Evolutionary conservation across 1,284 basidiomycete genomes (phyloP).

Genomic region (Tilletia horrida): DNA sequence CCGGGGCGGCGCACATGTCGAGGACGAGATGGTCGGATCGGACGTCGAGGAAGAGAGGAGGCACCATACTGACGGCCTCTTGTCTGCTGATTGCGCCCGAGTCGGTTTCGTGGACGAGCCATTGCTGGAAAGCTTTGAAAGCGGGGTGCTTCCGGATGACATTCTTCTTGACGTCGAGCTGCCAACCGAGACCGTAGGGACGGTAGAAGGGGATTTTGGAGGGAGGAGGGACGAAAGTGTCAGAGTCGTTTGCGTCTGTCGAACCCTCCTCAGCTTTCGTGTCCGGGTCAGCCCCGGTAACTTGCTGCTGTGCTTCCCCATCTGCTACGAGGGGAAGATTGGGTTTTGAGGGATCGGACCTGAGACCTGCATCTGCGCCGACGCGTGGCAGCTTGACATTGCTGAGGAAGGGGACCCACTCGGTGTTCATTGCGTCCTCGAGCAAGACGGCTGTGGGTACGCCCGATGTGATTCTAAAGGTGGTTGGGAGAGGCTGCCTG

Average conservation of each 20-base stretch:
- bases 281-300: neutral
- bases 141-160: slow-evolving; percentile 84
- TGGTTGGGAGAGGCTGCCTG: slow-evolving; percentile 77
- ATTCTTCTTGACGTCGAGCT: slow-evolving; percentile 86
- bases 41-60: slow-evolving; percentile 91
- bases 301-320: neutral
- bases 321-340: neutral
- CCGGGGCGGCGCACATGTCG: slow-evolving; percentile 99
- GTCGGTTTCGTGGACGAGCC: slow-evolving; percentile 96
- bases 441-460: slow-evolving; percentile 47
- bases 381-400: slow-evolving; percentile 65
- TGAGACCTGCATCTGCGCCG: slow-evolving; percentile 8
- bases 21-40: slow-evolving; percentile 61
- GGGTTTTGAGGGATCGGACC: neutral
- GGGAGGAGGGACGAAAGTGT: slow-evolving; percentile 62
- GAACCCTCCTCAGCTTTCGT: neutral
- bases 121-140: slow-evolving; percentile 93
- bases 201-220: slow-evolving; percentile 80
- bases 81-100: slow-evolving; percentile 87
- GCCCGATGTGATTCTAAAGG: slow-evolving; percentile 75
- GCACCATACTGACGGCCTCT: slow-evolving; percentile 98
- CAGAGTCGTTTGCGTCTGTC: neutral
- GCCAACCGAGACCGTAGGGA: slow-evolving; percentile 89
- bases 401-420: slow-evolving; percentile 74
- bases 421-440: slow-evolving; percentile 45